A percentile compares a stretch with the other conserved stretches of the same genome.
Evolutionary conservation across 2,329 filamentous ascomycete genomes (phyloP).

Genomic region (Elsinoe fawcettii): DNA sequence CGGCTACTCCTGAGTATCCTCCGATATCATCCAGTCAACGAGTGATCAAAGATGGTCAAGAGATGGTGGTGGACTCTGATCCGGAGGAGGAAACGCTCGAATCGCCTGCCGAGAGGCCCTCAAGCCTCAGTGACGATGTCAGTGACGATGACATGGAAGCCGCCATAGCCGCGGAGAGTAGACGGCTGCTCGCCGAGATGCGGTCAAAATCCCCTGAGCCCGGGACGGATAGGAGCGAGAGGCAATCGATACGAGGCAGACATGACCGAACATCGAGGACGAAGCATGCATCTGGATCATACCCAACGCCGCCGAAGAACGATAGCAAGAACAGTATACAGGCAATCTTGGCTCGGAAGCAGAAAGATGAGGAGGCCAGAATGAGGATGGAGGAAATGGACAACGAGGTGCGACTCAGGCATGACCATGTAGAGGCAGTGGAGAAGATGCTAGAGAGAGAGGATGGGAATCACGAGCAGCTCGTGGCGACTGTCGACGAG

Average conservation of each 20-base stretch:
- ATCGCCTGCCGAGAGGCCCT: neutral
- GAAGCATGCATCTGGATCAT: neutral
- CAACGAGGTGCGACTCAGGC: constrained; percentile 16
- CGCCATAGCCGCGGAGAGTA: constrained; percentile 26
- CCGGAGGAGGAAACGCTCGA: constrained; percentile 21
- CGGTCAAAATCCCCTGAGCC: neutral
- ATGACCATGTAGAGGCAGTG: constrained; percentile 14
- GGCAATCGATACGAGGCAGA: neutral
- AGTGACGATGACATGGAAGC: constrained; percentile 27
- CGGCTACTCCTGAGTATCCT: constrained; percentile 22
- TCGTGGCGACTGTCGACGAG: constrained; percentile 33
- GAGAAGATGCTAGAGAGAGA: constrained; percentile 17
- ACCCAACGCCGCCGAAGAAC: neutral
- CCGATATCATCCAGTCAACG: constrained; percentile 40
- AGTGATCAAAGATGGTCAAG: constrained; percentile 47
- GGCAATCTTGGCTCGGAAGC: constrained; percentile 23
- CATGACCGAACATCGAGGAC: neutral
- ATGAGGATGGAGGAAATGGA: constrained; percentile 22
- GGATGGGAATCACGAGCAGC: constrained; percentile 3
- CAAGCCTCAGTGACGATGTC: constrained; percentile 20
- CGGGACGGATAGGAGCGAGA: neutral
- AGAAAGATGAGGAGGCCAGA: constrained; percentile 22
- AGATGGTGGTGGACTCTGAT: constrained; percentile 42
- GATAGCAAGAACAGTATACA: constrained; percentile 26
- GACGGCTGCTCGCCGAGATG: neutral